Evolutionary conservation across 2,329 filamentous ascomycete species (phyloP), one percentile per base, ranked within the genome.

Genomic region (Ceratocystis eucalypticola): DNA sequence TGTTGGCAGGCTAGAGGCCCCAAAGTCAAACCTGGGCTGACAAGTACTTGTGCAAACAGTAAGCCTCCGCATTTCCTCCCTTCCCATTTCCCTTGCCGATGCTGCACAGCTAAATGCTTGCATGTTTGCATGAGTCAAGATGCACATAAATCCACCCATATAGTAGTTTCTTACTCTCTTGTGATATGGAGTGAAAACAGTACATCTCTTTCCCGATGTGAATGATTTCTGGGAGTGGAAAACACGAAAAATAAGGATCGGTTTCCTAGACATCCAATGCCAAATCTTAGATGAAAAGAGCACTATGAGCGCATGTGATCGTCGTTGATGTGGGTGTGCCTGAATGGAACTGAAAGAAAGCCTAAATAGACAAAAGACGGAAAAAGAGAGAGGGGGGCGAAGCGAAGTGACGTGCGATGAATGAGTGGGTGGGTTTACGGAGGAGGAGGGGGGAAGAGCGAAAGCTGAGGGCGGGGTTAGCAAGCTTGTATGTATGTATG

Each of bases 321-420:
- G 10, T 41, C 37, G 37, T 41, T 41, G 37, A 63, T 63, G 61
- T 63, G n/a, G 46, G 61, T 22, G 37, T 63, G 61, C 61, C 61
- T 48, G 44, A 63, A 63, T 17, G 44, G 17, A 50, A 12, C 5
- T 2, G n/a, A 63, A 3, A 59, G 12, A 12, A 30, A 37, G 55
- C 30, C 55, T 12, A 37, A 37, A 5, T 3, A 8, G 17, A 59
- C 17, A 37, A 20, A 37, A 8, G 30, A 33, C 1, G 12, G 10
- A 8, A 5, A 15, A 17, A 15, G 12, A n/a, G 22, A 28, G 17
- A 17, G 53, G 46, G 48, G n/a, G 10, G n/a, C 4, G 7, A 41
- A 5, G 10, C 37, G 1, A 41, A 15, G 37, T 41, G 37, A 41
- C 37, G 37, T 41, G 12, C 37, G 15, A 12, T 15, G 37, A 41